phyloP scores from a whole-genome alignment of 2,329 filamentous ascomycete species.

The Phialophora verrucosa region DNA sequence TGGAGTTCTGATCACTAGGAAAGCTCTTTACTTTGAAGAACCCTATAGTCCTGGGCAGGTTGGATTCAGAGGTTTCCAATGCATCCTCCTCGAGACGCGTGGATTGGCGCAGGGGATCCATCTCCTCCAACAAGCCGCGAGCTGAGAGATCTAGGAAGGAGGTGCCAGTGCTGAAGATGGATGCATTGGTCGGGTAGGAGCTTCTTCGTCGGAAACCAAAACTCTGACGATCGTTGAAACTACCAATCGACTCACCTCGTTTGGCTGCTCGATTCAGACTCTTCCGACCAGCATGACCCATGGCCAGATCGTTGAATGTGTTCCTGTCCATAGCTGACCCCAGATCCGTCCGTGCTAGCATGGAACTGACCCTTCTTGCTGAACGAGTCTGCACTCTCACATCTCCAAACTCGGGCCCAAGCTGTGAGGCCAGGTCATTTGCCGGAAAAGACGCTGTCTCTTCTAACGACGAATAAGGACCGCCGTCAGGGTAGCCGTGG shows the following conservation, averaged over 20 bases:
- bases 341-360: constrained; percentile 84
- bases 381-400: constrained; percentile 62
- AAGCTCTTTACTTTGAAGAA: constrained; percentile 39
- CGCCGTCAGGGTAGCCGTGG: constrained; percentile 41
- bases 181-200: constrained; percentile 61
- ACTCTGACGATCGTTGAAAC: constrained; percentile 68
- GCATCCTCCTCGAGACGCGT: constrained; percentile 30
- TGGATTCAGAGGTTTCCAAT: constrained; percentile 26
- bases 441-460: constrained; percentile 59
- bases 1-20: constrained; percentile 17
- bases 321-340: constrained; percentile 82
- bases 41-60: constrained; percentile 33
- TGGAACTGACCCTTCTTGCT: constrained; percentile 85
- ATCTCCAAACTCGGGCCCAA: constrained; percentile 70
- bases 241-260: constrained; percentile 76
- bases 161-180: constrained; percentile 57
- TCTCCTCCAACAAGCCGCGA: constrained; percentile 71
- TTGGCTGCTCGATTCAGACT: constrained; percentile 59
- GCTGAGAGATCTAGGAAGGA: constrained; percentile 72
- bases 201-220: constrained; percentile 59
- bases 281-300: constrained; percentile 52
- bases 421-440: constrained; percentile 69
- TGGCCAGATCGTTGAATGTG: constrained; percentile 75
- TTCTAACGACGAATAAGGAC: constrained; percentile 43
- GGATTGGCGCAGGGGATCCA: constrained; percentile 49